These are phyloP conservation scores for Diaporthe destruens DNA, from an alignment of 2,329 filamentous ascomycete genomes.

Conservation along the genomic window DNA sequence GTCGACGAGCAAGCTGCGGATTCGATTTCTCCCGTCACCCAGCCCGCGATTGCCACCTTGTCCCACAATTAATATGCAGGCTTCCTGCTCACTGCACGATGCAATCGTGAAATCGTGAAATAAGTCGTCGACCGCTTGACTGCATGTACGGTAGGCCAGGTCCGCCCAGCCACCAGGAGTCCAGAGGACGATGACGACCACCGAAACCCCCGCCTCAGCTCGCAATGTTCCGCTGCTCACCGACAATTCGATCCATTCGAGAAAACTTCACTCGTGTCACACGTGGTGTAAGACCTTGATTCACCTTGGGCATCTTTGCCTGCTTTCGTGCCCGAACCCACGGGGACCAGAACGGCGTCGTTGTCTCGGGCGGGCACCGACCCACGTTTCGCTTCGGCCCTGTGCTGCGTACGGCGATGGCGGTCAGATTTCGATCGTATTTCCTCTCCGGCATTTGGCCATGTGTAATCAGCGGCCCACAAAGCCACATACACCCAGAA, in stretches of 20 bases:
- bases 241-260: conserved; percentile 39
- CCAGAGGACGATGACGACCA: conserved; percentile 31
- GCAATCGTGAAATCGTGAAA: conserved; percentile 35
- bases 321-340: conserved; percentile 41
- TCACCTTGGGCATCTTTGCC: conserved; percentile 34
- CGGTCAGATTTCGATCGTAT: conserved; percentile 39
- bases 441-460: conserved; percentile 29
- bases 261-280: conserved; percentile 38
- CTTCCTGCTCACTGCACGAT: conserved; percentile 34
- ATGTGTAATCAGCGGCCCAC: conserved; percentile 36
- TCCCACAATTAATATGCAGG: conserved; percentile 38
- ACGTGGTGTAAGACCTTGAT: conserved; percentile 40
- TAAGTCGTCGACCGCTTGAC: conserved; percentile 29
- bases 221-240: conserved; percentile 36
- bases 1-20: conserved; percentile 24
- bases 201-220: conserved; percentile 31
- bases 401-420: conserved; percentile 39
- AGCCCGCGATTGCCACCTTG: conserved; percentile 37
- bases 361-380: conserved; percentile 42
- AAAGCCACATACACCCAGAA: conserved; percentile 33
- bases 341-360: conserved; percentile 27
- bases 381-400: conserved; percentile 42
- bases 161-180: conserved; percentile 39
- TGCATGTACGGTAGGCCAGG: conserved; percentile 14
- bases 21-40: conserved; percentile 15